Evolutionary conservation across 192 early-diverging fungal genomes (phyloP).

Genomic region (Radiomyces spectabilis): DNA sequence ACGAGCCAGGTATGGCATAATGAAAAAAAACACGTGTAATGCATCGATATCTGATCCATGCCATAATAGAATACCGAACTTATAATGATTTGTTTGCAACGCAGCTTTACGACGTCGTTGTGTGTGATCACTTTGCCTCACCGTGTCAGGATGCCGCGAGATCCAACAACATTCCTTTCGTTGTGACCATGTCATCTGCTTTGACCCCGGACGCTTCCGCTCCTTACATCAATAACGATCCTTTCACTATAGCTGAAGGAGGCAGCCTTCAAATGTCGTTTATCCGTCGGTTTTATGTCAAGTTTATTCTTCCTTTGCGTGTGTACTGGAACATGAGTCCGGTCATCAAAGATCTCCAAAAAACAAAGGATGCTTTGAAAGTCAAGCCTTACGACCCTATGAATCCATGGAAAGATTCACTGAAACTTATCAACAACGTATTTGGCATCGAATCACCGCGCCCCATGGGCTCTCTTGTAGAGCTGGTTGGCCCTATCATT

Average conservation of each 20-base stretch:
- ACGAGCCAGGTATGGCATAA: background rate
- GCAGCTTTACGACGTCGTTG: background rate
- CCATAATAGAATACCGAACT: background rate
- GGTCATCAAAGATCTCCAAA: no score
- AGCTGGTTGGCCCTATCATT: slow-evolving; percentile 28
- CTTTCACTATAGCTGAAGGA: background rate
- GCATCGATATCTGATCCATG: background rate
- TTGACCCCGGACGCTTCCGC: slow-evolving; percentile 4
- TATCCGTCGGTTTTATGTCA: background rate
- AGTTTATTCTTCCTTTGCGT: background rate
- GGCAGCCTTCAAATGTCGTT: background rate
- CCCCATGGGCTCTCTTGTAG: slow-evolving; percentile 9
- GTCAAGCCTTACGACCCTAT: no score
- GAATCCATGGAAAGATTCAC: slow-evolving; percentile 2
- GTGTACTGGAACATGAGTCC: no score
- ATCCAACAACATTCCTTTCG: slow-evolving; percentile 6
- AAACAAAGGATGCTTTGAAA: no score
- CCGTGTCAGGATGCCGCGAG: slow-evolving; percentile 7
- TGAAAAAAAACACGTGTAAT: background rate
- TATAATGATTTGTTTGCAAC: background rate
- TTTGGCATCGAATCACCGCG: slow-evolving; percentile 20
- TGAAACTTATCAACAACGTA: slow-evolving; percentile 20
- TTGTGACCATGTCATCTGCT: slow-evolving; percentile 15
- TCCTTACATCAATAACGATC: slow-evolving; percentile 3
- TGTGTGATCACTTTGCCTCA: slow-evolving; percentile 18